Percentiles rank a stretch among this genome's conserved stretches.
phyloP scores from a whole-genome alignment of 768 basidiomycete genomes.

The Galerina marginata region DNA sequence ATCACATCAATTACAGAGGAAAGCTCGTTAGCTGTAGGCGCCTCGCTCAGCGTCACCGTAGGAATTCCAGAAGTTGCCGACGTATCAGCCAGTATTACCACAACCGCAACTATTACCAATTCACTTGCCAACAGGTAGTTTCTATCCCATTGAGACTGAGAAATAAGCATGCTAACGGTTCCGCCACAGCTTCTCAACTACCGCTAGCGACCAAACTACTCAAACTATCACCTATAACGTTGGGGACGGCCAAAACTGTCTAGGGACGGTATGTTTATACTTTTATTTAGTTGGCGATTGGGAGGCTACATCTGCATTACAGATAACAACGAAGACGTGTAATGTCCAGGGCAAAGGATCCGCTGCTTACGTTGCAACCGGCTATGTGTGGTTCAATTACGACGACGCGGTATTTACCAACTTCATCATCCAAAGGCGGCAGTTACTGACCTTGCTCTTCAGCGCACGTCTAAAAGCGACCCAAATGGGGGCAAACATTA shows the following conservation, averaged over 20 bases:
- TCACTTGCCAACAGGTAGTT: slow-evolving; percentile 1
- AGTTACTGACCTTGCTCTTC: not conserved
- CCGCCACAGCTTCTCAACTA: not conserved
- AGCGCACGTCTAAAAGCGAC: slow-evolving; percentile 9
- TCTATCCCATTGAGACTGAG: not conserved
- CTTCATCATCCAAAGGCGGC: not conserved
- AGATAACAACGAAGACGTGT: slow-evolving; percentile 12
- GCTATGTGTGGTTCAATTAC: slow-evolving; percentile 24
- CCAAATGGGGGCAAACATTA: slow-evolving; percentile 9
- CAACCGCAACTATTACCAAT: slow-evolving; percentile 9
- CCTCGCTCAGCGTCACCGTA: not conserved
- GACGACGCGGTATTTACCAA: slow-evolving; percentile 3
- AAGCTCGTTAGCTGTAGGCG: slow-evolving; percentile 6
- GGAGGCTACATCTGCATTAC: not conserved
- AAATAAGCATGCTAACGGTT: not conserved
- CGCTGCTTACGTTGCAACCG: slow-evolving; percentile 11
- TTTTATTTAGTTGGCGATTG: not conserved
- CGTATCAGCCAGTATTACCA: not conserved
- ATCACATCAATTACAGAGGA: not conserved
- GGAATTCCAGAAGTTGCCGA: slow-evolving; percentile 5
- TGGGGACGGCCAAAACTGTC: not conserved
- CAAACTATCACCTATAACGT: not conserved
- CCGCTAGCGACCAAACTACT: not conserved
- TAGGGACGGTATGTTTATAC: slow-evolving; percentile 3
- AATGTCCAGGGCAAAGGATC: slow-evolving; percentile 11